Evolutionary conservation across 2,329 filamentous ascomycete genomes (phyloP).

Genomic region (Colletotrichum costaricense): DNA sequence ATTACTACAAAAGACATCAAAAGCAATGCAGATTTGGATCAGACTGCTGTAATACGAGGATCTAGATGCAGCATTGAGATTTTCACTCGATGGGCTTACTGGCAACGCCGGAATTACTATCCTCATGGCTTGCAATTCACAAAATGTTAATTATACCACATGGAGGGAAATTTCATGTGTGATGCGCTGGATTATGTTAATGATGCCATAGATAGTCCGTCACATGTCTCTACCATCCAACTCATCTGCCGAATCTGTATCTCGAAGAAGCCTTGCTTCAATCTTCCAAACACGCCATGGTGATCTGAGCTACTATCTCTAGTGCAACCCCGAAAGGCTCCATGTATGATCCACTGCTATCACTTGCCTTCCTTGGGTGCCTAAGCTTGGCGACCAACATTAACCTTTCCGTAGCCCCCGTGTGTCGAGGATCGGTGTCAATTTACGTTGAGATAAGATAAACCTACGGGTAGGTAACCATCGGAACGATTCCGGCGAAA

Average conservation of each 20-base stretch:
- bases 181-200: too few relatives aligned
- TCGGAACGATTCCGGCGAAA: conserved; percentile 7
- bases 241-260: background rate
- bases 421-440: background rate
- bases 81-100: too few relatives aligned
- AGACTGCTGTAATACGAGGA: too few relatives aligned
- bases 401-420: background rate
- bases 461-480: too few relatives aligned
- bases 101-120: too few relatives aligned
- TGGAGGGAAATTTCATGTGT: too few relatives aligned
- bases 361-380: background rate
- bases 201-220: too few relatives aligned
- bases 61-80: too few relatives aligned
- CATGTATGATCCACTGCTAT: background rate
- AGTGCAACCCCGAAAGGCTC: background rate
- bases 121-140: too few relatives aligned
- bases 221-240: background rate
- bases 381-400: background rate
- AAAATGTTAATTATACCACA: too few relatives aligned
- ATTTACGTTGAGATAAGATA: conserved; percentile 2
- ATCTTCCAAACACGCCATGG: background rate
- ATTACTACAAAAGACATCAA: too few relatives aligned
- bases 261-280: background rate
- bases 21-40: too few relatives aligned
- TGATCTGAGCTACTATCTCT: background rate